Evolutionary conservation across 2,329 filamentous ascomycete species (phyloP).

Genomic region (Trichophyton mentagrophytes): DNA sequence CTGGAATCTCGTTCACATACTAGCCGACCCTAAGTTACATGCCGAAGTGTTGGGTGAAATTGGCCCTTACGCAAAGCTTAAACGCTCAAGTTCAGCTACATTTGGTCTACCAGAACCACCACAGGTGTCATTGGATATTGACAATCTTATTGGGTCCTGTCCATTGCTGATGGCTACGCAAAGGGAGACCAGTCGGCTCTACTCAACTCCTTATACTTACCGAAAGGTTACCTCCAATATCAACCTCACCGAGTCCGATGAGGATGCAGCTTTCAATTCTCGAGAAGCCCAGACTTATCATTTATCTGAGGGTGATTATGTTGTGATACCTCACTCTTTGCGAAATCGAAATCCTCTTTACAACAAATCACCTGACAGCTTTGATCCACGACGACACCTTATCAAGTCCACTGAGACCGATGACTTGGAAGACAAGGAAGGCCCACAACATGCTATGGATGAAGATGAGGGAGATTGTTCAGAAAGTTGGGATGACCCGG

Average conservation of each 20-base stretch:
- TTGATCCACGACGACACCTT: constrained; percentile 37
- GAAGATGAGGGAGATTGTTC: neutral
- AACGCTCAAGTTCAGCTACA: constrained; percentile 26
- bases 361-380: constrained; percentile 32
- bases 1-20: constrained; percentile 39
- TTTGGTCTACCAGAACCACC: constrained; percentile 34
- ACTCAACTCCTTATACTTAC: constrained; percentile 32
- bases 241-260: constrained; percentile 26
- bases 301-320: constrained; percentile 30
- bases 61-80: constrained; percentile 28
- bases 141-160: constrained; percentile 32
- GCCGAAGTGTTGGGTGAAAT: constrained; percentile 36
- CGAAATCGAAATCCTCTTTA: constrained; percentile 32
- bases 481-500: neutral
- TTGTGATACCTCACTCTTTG: constrained; percentile 34
- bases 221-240: constrained; percentile 29
- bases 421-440: constrained; percentile 10
- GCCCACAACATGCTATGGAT: neutral
- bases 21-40: constrained; percentile 29
- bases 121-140: constrained; percentile 30
- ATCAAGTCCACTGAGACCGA: constrained; percentile 35
- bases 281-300: constrained; percentile 27
- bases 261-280: constrained; percentile 25
- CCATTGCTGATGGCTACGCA: constrained; percentile 36
- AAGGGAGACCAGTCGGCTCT: constrained; percentile 36